Conservation (phyloP, 176 grass and related monocot genomes). For the Lolium multiflorum region DNA sequence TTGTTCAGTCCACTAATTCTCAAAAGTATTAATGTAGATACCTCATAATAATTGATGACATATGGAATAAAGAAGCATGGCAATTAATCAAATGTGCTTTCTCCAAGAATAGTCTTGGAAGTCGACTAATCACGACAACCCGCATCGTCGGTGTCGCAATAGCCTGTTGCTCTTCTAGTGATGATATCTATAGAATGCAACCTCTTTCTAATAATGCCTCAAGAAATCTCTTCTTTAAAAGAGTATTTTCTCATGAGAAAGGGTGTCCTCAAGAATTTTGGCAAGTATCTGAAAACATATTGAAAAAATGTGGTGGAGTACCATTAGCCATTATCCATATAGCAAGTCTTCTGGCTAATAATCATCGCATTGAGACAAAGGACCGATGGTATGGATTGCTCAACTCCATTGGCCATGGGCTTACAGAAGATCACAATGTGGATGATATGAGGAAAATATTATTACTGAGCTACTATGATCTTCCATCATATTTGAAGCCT, state of each 20-base stretch:
- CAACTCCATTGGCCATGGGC: background rate
- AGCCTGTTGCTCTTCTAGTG: background rate
- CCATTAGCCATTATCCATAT: background rate
- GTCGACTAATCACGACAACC: background rate
- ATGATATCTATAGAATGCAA: background rate
- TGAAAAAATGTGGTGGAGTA: background rate
- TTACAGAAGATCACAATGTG: background rate
- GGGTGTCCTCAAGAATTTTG: background rate
- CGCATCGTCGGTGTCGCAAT: background rate
- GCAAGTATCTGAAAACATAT: background rate
- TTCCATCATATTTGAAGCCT: background rate
- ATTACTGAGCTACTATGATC: background rate
- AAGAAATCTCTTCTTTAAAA: background rate
- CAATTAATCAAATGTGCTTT: background rate
- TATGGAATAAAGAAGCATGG: background rate
- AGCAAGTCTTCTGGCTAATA: background rate
- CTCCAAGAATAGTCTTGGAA: background rate
- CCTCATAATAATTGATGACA: background rate
- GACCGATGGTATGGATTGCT: background rate
- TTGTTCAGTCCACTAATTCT: background rate
- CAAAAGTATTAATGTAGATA: background rate
- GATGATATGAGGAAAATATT: background rate
- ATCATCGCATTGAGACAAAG: background rate
- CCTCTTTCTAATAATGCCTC: background rate
- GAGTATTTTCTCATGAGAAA: background rate